These are phyloP conservation scores for Eimeria praecox DNA, from an alignment of 169 alveolate species.

Conservation along the genomic window DNA sequence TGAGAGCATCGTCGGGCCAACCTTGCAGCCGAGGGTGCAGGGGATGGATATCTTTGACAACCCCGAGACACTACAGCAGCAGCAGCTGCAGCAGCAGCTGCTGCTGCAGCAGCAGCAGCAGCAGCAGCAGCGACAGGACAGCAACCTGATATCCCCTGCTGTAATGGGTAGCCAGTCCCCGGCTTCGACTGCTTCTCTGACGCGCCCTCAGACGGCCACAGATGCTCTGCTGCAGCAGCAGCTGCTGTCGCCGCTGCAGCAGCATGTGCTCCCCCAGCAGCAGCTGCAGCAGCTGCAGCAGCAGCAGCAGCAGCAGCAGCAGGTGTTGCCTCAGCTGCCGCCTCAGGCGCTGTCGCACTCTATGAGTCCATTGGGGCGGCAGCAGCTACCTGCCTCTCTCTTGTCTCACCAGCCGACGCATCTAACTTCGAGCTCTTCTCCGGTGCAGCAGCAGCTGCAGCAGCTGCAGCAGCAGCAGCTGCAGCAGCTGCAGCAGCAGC, in stretches of 20 bases:
- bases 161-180: neutral
- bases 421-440: too few relatives aligned
- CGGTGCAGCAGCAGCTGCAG: conserved; percentile 18
- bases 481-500: conserved; percentile 1
- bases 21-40: neutral
- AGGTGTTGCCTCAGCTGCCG: neutral
- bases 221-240: neutral
- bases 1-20: neutral
- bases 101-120: neutral
- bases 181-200: neutral
- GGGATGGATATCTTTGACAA: neutral
- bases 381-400: neutral
- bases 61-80: neutral
- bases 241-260: conserved; percentile 1
- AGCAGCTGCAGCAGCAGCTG: neutral
- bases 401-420: neutral
- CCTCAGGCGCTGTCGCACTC: conserved; percentile 5
- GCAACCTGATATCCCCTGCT: neutral
- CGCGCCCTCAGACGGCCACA: neutral
- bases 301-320: conserved; percentile 25
- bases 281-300: neutral
- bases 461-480: conserved; percentile 39
- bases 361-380: neutral
- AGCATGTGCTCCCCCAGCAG: neutral
- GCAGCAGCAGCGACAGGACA: conserved; percentile 7